These are phyloP conservation scores for Capsicum baccatum DNA, from an alignment of 257 asterid species.

Conservation along the genomic window DNA sequence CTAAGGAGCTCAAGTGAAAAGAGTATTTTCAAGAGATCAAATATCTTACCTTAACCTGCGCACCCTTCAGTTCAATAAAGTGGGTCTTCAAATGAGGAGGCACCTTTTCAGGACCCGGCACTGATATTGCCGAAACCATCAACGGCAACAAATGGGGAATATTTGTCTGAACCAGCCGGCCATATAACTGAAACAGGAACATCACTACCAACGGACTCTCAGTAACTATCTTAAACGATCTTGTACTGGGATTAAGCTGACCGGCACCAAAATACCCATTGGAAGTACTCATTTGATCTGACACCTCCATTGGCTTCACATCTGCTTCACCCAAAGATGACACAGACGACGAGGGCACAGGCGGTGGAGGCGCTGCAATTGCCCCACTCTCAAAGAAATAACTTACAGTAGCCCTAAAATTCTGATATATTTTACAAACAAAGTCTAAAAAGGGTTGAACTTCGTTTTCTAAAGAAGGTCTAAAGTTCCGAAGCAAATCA, in stretches of 20 bases:
- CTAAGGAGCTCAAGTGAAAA: constrained; percentile 24
- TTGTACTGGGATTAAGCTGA: constrained; percentile 93
- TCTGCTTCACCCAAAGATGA: constrained; percentile 81
- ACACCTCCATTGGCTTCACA: constrained; percentile 74
- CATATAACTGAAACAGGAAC: constrained; percentile 94
- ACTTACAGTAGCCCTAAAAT: constrained; percentile 85
- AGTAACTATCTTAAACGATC: constrained; percentile 95
- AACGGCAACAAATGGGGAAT: constrained; percentile 90
- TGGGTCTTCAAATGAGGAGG: constrained; percentile 86
- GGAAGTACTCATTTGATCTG: constrained; percentile 76
- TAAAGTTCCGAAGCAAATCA: constrained; percentile 94
- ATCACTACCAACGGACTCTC: constrained; percentile 99
- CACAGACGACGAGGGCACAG: constrained; percentile 58
- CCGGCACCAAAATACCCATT: constrained; percentile 67
- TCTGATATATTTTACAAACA: constrained; percentile 95
- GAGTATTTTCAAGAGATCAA: constrained; percentile 1
- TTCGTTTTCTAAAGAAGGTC: constrained; percentile 88
- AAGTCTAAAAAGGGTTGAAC: constrained; percentile 99
- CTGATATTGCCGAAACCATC: constrained; percentile 96
- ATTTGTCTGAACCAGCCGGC: constrained; percentile 97
- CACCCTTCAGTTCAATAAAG: constrained; percentile 93
- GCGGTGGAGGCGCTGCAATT: constrained; percentile 76
- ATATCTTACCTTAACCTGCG: constrained; percentile 87
- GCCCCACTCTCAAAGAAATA: constrained; percentile 98
- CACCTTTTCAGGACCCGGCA: constrained; percentile 94